These are phyloP conservation scores for Rhynchospora tenuis DNA, from an alignment of 176 grass and related monocot genomes.

Conservation along the genomic window DNA sequence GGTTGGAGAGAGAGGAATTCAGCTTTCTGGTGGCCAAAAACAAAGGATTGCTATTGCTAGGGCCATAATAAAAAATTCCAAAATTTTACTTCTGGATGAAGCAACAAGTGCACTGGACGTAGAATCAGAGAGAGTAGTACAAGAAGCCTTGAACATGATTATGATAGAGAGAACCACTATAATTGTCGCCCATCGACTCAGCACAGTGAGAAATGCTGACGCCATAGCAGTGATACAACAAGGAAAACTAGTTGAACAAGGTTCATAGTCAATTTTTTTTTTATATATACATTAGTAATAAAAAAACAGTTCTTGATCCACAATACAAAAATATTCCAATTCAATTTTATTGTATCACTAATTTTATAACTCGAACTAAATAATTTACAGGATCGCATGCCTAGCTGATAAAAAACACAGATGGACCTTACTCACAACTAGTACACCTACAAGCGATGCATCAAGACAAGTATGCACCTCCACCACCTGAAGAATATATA, in stretches of 20 bases:
- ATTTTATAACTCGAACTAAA: conserved; percentile 11
- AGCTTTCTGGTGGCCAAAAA: conserved; percentile 87
- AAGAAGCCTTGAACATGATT: conserved; percentile 76
- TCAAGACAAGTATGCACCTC: conserved; percentile 17
- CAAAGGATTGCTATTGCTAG: conserved; percentile 93
- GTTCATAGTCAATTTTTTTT: conserved; percentile 27
- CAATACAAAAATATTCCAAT: not conserved
- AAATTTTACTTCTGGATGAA: conserved; percentile 85
- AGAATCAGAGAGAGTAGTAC: conserved; percentile 75
- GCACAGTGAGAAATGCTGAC: conserved; percentile 76
- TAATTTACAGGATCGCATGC: conserved; percentile 54
- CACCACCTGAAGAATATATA: conserved; percentile 21
- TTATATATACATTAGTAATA: not conserved
- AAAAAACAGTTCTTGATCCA: not conserved
- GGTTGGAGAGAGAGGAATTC: too few relatives aligned
- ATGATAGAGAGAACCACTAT: too few relatives aligned
- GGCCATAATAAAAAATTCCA: conserved; percentile 78
- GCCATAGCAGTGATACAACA: conserved; percentile 68
- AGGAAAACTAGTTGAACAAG: conserved; percentile 91
- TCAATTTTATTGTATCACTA: not conserved
- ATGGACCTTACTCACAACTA: too few relatives aligned
- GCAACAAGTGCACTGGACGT: conserved; percentile 85
- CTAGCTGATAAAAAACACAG: conserved; percentile 44
- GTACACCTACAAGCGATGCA: conserved; percentile 54
- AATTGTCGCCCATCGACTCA: conserved; percentile 78